Evolutionary conservation across 805 yeast species (phyloP), one percentile per base, ranked within the genome.

Genomic region (Blastobotrys mokoenaii): DNA sequence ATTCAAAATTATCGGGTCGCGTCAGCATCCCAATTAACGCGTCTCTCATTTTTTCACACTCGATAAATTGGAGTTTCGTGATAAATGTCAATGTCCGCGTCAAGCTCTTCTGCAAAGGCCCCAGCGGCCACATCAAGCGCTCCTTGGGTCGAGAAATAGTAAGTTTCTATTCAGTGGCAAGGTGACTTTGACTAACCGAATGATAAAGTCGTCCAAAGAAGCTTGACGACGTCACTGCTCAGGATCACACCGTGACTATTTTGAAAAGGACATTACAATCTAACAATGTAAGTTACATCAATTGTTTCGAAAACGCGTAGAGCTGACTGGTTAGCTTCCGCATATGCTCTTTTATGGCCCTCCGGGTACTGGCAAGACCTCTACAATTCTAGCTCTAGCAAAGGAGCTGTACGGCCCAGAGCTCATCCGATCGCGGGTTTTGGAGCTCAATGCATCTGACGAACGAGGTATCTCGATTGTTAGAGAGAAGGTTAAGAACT

Each of bases 401-500:
- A 72, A 78, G 46, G 96, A 88, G 57, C 76, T 89, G 10, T 89
- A 82, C 59, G 99, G 98, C 2, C 97, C 97, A 64, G 77, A 79
- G 51, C 69, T 76, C 47, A 84, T 84, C 60, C 80, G 74, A 57
- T 82, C 86, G 57, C 87, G 90, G 86, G 97, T 93, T 1, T 68
- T 93, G 46, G 98, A 93, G 61, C 72, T 93, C 61, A 93, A 93
- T 65, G 98, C 98, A 3, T 82, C 94, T 3, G 98, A 93, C 64
- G 97, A 93, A 62, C 76, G 98, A 67, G 98, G 98, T 52, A 93
- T 93, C 54, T 95, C 87, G 54, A 97, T 93, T 45, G 97, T 93
- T n/a, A 76, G 99, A 50, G 93, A 93, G 58, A 96, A 89, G 64
- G 87, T 93, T 67, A 93, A 93, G 72, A 86, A 83, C 56, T 93